Evolutionary conservation across 1,139 yeast genomes (phyloP), one percentile per base, ranked within the genome.

Genomic region (Candida smagusa): DNA sequence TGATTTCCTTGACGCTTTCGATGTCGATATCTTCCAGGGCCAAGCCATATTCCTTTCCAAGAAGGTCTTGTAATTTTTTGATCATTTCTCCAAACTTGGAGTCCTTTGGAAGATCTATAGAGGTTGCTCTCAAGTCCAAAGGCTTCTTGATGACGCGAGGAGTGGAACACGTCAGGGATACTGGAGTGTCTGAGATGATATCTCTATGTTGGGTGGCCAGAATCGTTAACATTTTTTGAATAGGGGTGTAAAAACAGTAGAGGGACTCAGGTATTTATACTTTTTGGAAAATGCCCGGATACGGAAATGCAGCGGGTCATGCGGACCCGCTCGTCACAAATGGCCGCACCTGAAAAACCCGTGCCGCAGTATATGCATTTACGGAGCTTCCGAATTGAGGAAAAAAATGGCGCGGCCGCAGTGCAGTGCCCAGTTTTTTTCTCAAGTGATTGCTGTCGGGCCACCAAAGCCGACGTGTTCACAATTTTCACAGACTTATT

Each of bases 21-120:
- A 78, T 72, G 51, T 83, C 82, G 29, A 82, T 75, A 39, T 82
- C 87, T n/a, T 61, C 62, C 9, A 68, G 59, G 8, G 68, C 36
- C 28, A 70, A 54, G 0, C 76, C 76, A 43, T 65, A 62, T 39
- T 61, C 56, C 3, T 55, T 48, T 8, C 67, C 68, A 34, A 70
- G 54, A n/a, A 65, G 37, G 13, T 45, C 45, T 36, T 64, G 59
- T 31, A 70, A 58, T 31, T 61, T 46, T 22, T 42, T 42, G 37
- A 70, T 63, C 40, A 67, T 56, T 35, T 41, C 38, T 9, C 63
- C 64, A 34, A 66, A 57, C 27, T 53, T 45, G 41, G 53, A 53
- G 33, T 55, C 63, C 13, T 23, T 28, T 9, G 46, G 43, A 22
- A 44, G 41, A 25, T 34, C 41, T 23, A 37, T 45, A 23, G 39